These are phyloP conservation scores for Afroboletus lepidellus DNA, from an alignment of 1,284 basidiomycete species.

Conservation along the genomic window DNA sequence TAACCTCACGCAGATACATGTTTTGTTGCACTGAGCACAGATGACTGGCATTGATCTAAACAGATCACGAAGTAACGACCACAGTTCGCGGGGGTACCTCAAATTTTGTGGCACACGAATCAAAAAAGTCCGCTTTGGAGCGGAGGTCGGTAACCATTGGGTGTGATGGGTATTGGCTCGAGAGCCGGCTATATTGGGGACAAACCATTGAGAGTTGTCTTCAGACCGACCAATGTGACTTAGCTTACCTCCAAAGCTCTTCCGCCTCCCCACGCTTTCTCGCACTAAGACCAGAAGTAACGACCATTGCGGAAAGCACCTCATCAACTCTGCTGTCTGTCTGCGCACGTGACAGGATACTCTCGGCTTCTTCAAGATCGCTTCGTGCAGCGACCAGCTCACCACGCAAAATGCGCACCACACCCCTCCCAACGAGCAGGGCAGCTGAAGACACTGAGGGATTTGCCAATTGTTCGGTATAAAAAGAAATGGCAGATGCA, in stretches of 20 bases:
- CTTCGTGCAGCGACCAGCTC: constrained; percentile 82
- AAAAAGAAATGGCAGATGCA: constrained; percentile 77
- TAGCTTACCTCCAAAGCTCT: constrained; percentile 60
- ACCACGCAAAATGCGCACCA: constrained; percentile 79
- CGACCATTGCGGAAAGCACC: constrained; percentile 67
- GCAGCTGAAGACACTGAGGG: constrained; percentile 76
- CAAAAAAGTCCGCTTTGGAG: constrained; percentile 65
- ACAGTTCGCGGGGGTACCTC: constrained; percentile 54
- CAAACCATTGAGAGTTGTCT: neutral
- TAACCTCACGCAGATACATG: neutral
- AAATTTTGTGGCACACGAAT: constrained; percentile 69
- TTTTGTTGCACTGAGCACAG: constrained; percentile 1
- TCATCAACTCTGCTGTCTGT: constrained; percentile 41
- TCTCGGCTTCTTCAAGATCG: constrained; percentile 78
- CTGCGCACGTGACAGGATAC: constrained; percentile 33
- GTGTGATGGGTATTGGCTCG: constrained; percentile 58
- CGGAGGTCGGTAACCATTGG: constrained; percentile 65
- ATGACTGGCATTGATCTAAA: neutral
- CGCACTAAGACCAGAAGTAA: constrained; percentile 63
- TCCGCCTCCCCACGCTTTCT: constrained; percentile 61
- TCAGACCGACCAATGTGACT: neutral
- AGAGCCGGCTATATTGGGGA: constrained; percentile 50
- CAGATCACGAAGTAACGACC: constrained; percentile 10
- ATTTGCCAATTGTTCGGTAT: constrained; percentile 87
- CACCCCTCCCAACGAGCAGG: constrained; percentile 79